A percentile compares a stretch with the other conserved stretches of the same genome.
Evolutionary conservation across 768 basidiomycete genomes (phyloP).

Genomic region (Rickenella mellea): DNA sequence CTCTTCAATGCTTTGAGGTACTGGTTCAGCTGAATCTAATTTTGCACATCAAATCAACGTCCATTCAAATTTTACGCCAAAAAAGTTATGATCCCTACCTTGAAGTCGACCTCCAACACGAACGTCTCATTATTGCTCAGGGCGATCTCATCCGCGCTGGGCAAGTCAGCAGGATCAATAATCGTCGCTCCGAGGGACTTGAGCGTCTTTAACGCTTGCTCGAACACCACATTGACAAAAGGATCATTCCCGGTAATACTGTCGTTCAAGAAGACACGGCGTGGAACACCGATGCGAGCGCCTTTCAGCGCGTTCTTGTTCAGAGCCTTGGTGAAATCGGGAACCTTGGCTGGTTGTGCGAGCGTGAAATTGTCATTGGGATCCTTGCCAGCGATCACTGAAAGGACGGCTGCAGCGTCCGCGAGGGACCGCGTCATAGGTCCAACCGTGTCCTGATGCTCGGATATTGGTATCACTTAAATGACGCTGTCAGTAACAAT

Average conservation of each 20-base stretch:
- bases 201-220: conserved; percentile 28
- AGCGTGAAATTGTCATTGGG: conserved; percentile 46
- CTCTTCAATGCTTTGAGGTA: conserved; percentile 12
- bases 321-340: conserved; percentile 12
- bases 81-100: conserved; percentile 7
- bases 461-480: conserved; percentile 46
- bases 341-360: conserved; percentile 23
- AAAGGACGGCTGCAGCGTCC: conserved; percentile 46
- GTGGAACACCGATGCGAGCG: conserved; percentile 45
- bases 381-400: conserved; percentile 47
- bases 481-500: neutral
- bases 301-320: conserved; percentile 21
- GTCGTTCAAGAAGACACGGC: conserved; percentile 22
- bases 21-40: conserved; percentile 5
- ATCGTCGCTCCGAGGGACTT: conserved; percentile 27
- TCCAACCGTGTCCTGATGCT: conserved; percentile 50
- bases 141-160: conserved; percentile 23
- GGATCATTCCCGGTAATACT: conserved; percentile 23
- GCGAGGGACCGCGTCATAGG: conserved; percentile 44
- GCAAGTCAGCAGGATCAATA: conserved; percentile 15
- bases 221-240: conserved; percentile 27
- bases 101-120: conserved; percentile 12
- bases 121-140: conserved; percentile 12
- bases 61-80: neutral
- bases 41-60: neutral